These are phyloP conservation scores for Schwanniomyces pseudopolymorphus DNA, from an alignment of 805 yeast genomes.

Conservation along the genomic window DNA sequence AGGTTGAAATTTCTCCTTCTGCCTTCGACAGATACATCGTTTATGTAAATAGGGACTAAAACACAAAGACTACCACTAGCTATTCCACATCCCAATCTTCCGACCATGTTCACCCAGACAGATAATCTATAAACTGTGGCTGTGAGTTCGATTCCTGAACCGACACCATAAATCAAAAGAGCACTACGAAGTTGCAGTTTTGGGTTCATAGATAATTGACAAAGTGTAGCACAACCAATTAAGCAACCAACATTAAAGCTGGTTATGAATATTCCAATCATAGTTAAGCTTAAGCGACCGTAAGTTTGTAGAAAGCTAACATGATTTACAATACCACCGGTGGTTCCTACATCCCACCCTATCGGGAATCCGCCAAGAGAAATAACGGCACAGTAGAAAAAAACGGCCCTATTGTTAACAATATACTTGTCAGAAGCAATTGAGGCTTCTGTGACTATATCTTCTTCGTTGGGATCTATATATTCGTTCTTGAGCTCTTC, in stretches of 20 bases:
- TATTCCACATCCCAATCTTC: constrained; percentile 21
- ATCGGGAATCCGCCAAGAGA: constrained; percentile 20
- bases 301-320: constrained; percentile 8
- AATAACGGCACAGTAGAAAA: constrained; percentile 6
- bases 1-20: constrained; percentile 15
- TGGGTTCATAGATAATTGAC: constrained; percentile 11
- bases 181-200: constrained; percentile 10
- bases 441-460: background rate
- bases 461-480: background rate
- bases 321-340: constrained; percentile 14
- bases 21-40: constrained; percentile 15
- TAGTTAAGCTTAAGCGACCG: constrained; percentile 8
- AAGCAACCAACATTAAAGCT: constrained; percentile 25
- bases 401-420: constrained; percentile 1
- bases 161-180: constrained; percentile 16
- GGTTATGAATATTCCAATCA: constrained; percentile 19
- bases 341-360: constrained; percentile 28
- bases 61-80: constrained; percentile 24
- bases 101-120: constrained; percentile 14
- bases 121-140: background rate
- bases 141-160: constrained; percentile 14
- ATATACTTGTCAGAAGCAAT: background rate
- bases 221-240: constrained; percentile 16
- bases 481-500: background rate
- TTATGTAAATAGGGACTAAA: constrained; percentile 22